phyloP scores from a whole-genome alignment of 179 eudicot species.

The Nepenthes alata region DNA sequence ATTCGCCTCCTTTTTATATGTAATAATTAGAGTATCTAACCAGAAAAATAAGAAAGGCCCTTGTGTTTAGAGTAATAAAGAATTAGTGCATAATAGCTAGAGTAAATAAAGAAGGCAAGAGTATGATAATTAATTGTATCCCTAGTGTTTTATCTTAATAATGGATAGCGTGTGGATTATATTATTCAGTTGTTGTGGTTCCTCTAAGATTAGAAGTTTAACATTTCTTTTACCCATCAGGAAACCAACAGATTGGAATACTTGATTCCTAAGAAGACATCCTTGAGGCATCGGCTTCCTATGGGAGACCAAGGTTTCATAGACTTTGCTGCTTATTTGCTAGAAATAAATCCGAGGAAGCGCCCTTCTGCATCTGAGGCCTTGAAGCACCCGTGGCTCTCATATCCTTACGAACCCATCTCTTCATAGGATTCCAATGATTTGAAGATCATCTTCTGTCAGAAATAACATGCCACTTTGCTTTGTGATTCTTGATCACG shows the following conservation, averaged over 20 bases:
- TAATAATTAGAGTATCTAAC: too few species aligned
- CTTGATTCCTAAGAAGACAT: conserved; percentile 89
- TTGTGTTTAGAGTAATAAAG: too few species aligned
- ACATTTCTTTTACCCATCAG: conserved; percentile 25
- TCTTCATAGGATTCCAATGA: conserved; percentile 36
- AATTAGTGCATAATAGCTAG: too few species aligned
- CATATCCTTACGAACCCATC: conserved; percentile 94
- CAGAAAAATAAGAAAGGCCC: too few species aligned
- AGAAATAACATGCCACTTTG: background rate
- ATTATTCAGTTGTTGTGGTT: background rate
- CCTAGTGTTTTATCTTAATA: too few species aligned
- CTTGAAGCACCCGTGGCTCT: conserved; percentile 91
- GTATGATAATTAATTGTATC: too few species aligned
- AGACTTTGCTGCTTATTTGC: conserved; percentile 72
- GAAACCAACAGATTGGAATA: conserved; percentile 84
- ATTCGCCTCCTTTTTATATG: too few species aligned
- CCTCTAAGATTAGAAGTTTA: background rate
- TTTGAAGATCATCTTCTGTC: background rate
- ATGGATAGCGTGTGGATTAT: background rate
- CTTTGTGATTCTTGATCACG: background rate
- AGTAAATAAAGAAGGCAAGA: too few species aligned
- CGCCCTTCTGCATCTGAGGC: conserved; percentile 94
- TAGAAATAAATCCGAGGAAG: conserved; percentile 76
- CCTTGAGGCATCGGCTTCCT: conserved; percentile 80
- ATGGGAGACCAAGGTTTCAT: conserved; percentile 98